These are phyloP conservation scores for Cutaneotrichosporon sp. DNA, from an alignment of 1,284 basidiomycete species.

Conservation along the genomic window DNA sequence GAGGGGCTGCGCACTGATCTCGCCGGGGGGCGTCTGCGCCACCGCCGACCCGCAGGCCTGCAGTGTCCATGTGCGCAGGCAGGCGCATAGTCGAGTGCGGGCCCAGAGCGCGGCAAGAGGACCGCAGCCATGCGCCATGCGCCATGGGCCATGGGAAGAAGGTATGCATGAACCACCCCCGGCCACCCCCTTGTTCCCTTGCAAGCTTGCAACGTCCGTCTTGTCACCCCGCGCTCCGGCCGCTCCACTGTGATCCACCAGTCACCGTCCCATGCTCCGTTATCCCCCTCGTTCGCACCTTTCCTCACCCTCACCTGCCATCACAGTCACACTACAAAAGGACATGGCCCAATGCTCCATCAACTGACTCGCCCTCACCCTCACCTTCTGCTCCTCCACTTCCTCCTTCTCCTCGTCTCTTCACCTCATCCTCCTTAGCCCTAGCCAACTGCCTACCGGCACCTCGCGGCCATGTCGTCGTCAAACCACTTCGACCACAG, in stretches of 20 bases:
- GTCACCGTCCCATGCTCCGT: no score
- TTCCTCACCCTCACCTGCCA: background rate
- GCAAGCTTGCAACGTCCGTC: background rate
- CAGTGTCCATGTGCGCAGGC: no score
- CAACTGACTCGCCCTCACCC: background rate
- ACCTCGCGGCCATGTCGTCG: background rate
- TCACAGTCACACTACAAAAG: background rate
- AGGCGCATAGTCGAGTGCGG: no score
- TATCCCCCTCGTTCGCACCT: background rate
- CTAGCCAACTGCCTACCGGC: background rate
- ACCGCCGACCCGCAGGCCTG: no score
- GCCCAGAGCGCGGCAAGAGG: no score
- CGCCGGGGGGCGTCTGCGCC: no score
- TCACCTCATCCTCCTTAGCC: background rate
- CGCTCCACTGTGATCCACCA: no score
- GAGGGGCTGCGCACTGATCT: no score
- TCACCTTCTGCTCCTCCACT: background rate
- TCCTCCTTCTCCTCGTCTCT: background rate
- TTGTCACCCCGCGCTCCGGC: no score
- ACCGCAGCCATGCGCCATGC: no score
- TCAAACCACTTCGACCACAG: slow-evolving; percentile 9
- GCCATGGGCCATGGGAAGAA: no score
- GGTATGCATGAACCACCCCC: no score
- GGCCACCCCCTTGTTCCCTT: background rate
- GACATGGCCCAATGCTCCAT: background rate